Evolutionary conservation across 164 flowering plant species (phyloP), one percentile per base, ranked within the genome.

Genomic region (Buxus sempervirens): DNA sequence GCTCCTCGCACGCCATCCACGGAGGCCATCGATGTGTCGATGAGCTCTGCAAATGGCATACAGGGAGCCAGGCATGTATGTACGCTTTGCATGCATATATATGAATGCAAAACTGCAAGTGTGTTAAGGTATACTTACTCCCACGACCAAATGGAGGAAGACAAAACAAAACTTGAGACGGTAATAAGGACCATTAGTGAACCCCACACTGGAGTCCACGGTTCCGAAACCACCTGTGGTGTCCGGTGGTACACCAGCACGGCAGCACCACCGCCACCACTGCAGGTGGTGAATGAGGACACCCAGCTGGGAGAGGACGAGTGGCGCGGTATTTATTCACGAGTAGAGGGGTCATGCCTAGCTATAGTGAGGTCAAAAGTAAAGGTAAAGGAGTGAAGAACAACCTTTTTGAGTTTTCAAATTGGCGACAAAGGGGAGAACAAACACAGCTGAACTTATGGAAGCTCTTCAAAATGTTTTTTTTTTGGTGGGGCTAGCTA

Each of bases 31-130:
- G 42, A 69, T 21, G 12, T 32, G 20, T 25, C 60, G 85, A 73
- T 82, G 82, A 74, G 71, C 79, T 78, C 62, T 60, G 79, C 85
- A 76, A 72, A 85, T 81, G 90, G 94, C 94, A 83, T 89, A 80
- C 91, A 84, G 86, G 94, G 94, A 89, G 91, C 94, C 94, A 89
- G 91, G 94, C 91, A 86, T 73, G 62, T 63, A 71, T 27, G 19
- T 53, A 32, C 12, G n/a, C 45, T 23, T 19, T 12, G 0, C 63
- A 60, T 38, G 41, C 1, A 60, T 60, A 22, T 25, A 19, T 28
- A 13, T 9, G 32, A n/a, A n/a, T n/a, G n/a, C n/a, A n/a, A n/a
- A n/a, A n/a, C n/a, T 18, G 23, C 18, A 60, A 18, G 45, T 9
- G 25, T 25, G 4, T 23, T 21, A 1, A 14, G 5, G 21, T 23